Evolutionary conservation across 2,329 filamentous ascomycete species (phyloP).

Genomic region (Sarocladium strictum): DNA sequence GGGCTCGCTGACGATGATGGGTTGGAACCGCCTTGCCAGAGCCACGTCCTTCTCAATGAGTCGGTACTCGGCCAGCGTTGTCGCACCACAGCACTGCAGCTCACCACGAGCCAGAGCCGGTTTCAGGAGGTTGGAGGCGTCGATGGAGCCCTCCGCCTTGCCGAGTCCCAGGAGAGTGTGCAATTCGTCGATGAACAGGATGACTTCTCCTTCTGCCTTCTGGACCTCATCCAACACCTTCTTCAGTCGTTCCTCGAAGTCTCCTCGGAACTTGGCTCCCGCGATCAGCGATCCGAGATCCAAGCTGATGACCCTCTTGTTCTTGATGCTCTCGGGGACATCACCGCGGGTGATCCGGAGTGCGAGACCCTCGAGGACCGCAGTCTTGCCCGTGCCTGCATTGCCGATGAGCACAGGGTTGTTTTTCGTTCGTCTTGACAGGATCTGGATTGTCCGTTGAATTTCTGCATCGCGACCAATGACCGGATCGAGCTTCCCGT

Average conservation of each 20-base stretch:
- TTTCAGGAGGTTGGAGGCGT: slow-evolving; percentile 91
- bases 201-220: slow-evolving; percentile 80
- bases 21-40: slow-evolving; percentile 86
- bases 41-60: slow-evolving; percentile 95
- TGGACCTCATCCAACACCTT: slow-evolving; percentile 87
- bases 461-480: slow-evolving; percentile 92
- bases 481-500: slow-evolving; percentile 90
- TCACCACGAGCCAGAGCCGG: slow-evolving; percentile 89
- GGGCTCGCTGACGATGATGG: slow-evolving; percentile 88
- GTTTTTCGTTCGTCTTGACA: slow-evolving; percentile 91
- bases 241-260: slow-evolving; percentile 93
- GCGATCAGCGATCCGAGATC: slow-evolving; percentile 92
- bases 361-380: slow-evolving; percentile 84
- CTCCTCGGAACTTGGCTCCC: slow-evolving; percentile 89
- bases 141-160: slow-evolving; percentile 93
- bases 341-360: slow-evolving; percentile 86
- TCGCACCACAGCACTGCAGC: slow-evolving; percentile 91
- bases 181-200: slow-evolving; percentile 91
- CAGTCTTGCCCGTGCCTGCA: slow-evolving; percentile 90
- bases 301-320: slow-evolving; percentile 81
- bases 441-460: slow-evolving; percentile 86
- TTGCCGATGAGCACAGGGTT: slow-evolving; percentile 92
- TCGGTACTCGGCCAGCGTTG: slow-evolving; percentile 87
- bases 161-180: slow-evolving; percentile 88
- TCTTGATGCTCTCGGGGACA: slow-evolving; percentile 92